These are phyloP conservation scores for Mycosphaerelloides madeirae DNA, from an alignment of 2,329 filamentous ascomycete species.

Conservation along the genomic window DNA sequence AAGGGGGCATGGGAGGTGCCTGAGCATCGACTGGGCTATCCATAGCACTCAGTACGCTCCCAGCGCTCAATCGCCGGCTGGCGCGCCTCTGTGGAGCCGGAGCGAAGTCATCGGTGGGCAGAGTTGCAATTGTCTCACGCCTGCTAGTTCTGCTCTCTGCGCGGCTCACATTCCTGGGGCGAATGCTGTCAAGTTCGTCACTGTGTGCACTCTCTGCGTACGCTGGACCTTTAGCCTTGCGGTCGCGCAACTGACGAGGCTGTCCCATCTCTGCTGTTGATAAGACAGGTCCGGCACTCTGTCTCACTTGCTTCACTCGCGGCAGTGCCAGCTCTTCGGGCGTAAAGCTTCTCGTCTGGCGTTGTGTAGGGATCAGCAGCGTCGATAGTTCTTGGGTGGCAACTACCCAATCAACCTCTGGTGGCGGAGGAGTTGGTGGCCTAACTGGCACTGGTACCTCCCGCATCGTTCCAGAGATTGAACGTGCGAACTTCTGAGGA, in stretches of 20 bases:
- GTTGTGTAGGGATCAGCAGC: conserved; percentile 69
- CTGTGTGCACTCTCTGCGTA: conserved; percentile 24
- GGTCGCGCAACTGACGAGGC: conserved; percentile 57
- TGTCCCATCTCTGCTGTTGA: conserved; percentile 43
- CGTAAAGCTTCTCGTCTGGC: conserved; percentile 70
- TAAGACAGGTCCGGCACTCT: conserved; percentile 45
- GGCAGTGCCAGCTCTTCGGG: conserved; percentile 67
- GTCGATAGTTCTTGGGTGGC: conserved; percentile 81
- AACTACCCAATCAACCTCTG: conserved; percentile 78
- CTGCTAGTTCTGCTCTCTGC: conserved; percentile 18
- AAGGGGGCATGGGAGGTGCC: conserved; percentile 21
- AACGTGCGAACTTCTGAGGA: conserved; percentile 61
- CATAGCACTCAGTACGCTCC: conserved; percentile 24
- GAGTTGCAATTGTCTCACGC: conserved; percentile 38
- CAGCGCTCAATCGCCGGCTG: conserved; percentile 32
- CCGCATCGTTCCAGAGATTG: conserved; percentile 52
- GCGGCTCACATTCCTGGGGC: conserved; percentile 18
- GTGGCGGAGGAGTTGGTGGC: conserved; percentile 62
- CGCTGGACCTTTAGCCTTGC: conserved; percentile 18
- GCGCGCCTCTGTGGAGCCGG: conserved; percentile 20
- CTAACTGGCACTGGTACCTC: conserved; percentile 33
- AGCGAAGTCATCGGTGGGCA: conserved; percentile 27
- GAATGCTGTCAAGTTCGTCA: conserved; percentile 22
- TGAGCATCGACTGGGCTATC: conserved; percentile 19
- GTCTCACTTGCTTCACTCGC: conserved; percentile 59